Conservation (phyloP, 768 basidiomycete genomes). For the Russula earlei region DNA sequence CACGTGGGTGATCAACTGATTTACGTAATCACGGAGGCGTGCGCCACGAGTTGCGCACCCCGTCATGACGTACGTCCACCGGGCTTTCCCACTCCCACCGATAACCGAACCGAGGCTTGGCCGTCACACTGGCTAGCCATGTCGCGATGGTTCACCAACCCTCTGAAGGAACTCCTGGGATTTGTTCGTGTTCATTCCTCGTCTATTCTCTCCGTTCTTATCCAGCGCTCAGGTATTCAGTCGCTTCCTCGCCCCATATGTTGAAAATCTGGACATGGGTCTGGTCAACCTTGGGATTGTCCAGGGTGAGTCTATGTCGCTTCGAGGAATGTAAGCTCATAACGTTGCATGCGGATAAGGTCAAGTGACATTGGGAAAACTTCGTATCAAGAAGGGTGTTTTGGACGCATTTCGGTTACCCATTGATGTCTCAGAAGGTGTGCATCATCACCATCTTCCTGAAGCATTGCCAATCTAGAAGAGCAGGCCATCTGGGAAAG, state of each 20-base stretch:
- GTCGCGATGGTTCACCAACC: slow-evolving; percentile 67
- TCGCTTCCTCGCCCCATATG: slow-evolving; percentile 86
- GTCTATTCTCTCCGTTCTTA: neutral
- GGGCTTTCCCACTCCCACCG: neutral
- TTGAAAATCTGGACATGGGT: slow-evolving; percentile 91
- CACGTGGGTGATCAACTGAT: no score
- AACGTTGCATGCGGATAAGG: slow-evolving; percentile 34
- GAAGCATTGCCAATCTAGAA: neutral
- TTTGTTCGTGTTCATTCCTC: slow-evolving; percentile 40
- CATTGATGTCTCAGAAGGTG: slow-evolving; percentile 90
- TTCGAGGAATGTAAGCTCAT: neutral
- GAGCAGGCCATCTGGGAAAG: slow-evolving; percentile 71
- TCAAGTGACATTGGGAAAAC: slow-evolving; percentile 64
- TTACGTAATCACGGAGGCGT: neutral
- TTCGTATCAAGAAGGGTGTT: slow-evolving; percentile 86
- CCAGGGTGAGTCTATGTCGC: slow-evolving; percentile 45
- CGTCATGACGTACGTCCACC: slow-evolving; percentile 1
- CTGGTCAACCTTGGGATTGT: slow-evolving; percentile 91
- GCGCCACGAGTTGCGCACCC: neutral
- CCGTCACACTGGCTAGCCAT: neutral
- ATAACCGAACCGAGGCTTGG: neutral
- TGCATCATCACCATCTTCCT: neutral
- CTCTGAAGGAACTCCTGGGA: slow-evolving; percentile 76
- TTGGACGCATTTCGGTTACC: slow-evolving; percentile 94
- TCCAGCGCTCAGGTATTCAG: slow-evolving; percentile 58